Base-by-base conservation (phyloP, 495 filamentous ascomycete genomes). In the Hamigera avellanea region DNA sequence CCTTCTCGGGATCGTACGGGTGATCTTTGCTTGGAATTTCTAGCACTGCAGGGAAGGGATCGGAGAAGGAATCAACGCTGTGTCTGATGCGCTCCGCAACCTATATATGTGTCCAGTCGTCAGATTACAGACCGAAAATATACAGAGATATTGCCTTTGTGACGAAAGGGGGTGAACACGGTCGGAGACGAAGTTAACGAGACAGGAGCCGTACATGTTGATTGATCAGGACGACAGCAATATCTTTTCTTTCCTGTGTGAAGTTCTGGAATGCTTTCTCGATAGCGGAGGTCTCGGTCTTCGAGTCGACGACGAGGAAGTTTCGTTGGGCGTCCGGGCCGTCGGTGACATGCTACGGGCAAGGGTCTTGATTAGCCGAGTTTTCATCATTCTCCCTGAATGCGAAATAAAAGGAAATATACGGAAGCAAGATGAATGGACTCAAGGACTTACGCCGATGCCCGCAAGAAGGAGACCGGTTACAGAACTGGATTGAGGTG, bases 1-100 rank as follows among this genome's bases (percentile, higher is more conserved):
- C 91, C 68, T 99, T 99, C 65, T 99, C 91, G 0, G 91, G 91
- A 46, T 99, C 93, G 49, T 96, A 99, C 6, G 91, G 91, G 50
- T 99, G 91, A 54, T 99, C 91, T 69, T 99, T 99, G 66, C 86
- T 93, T 19, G 93, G 93, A 39, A 96, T 96, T 64, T 99, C 93
- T 40, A 99, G 78, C 35, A 74, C 61, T 9, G 70, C 66, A 8
- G 70, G 70, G 46, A 74, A 72, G 6, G 70, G 59, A n/a, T 72
- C 70, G 36, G 67, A 53, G 48, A 62, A 74, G 14, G 62, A 49
- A 40, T 74, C 70, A 21, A 74, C 66, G 29, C 76, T 74, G 56
- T 86, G 72, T 43, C 93, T 73, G 70, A 99, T 99, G 52, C 78
- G 76, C 52, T 99, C 93, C 14, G 93, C 93, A 39, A 96, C 69